Conservation (phyloP, 2,329 filamentous ascomycete species). For the Diaporthe vexans region DNA sequence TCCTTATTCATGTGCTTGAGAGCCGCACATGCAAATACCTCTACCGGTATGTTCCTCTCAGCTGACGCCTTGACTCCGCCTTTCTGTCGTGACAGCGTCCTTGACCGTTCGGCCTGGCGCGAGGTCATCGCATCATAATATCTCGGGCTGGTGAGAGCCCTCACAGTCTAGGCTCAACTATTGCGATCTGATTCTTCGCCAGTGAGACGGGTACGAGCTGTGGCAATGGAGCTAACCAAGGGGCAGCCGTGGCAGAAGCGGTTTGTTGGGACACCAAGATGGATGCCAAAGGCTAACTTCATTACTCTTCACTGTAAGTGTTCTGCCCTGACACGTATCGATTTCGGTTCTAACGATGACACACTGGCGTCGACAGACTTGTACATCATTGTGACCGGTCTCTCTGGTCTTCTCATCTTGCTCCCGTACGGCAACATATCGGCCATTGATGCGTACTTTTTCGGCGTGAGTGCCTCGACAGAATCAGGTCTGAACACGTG, state of each 20-base stretch:
- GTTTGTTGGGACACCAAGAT: background rate
- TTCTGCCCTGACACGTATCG: background rate
- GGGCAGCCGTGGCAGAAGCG: background rate
- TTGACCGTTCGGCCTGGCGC: background rate
- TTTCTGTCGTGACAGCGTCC: background rate
- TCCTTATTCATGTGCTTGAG: conserved; percentile 22
- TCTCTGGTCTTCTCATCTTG: conserved; percentile 17
- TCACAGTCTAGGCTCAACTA: background rate
- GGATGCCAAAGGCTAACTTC: conserved; percentile 16
- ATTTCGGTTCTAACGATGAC: background rate
- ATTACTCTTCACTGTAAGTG: conserved; percentile 21
- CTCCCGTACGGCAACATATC: conserved; percentile 16
- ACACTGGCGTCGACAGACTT: background rate
- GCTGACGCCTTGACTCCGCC: background rate
- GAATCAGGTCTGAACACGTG: conserved; percentile 66
- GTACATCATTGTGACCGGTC: conserved; percentile 15
- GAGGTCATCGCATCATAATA: background rate
- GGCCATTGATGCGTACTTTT: conserved; percentile 26
- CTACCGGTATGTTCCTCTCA: background rate
- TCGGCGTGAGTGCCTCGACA: conserved; percentile 61
- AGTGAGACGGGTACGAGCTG: background rate
- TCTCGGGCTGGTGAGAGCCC: background rate
- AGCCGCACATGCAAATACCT: conserved; percentile 10
- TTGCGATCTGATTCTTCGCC: background rate
- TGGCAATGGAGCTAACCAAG: background rate